phyloP scores from a whole-genome alignment of 306 rosid genomes.

The Medicago truncatula region DNA sequence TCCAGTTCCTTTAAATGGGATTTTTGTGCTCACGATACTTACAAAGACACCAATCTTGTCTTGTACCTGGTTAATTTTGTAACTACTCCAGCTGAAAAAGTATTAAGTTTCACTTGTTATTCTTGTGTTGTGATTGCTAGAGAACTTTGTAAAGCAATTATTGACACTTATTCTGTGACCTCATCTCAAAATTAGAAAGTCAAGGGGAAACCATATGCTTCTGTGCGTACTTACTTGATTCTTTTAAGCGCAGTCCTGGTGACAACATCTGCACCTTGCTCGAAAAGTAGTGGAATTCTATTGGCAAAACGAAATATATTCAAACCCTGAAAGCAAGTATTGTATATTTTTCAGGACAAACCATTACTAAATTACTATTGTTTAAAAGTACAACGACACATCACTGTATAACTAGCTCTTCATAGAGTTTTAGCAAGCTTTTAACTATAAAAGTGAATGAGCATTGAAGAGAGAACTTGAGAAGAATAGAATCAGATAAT shows the following conservation, averaged over 20 bases:
- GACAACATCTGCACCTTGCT: conserved; percentile 99
- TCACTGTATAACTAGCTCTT: conserved; percentile 38
- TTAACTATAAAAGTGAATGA: not conserved
- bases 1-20: conserved; percentile 97
- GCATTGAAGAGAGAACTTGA: conserved; percentile 17
- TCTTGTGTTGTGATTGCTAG: conserved; percentile 12
- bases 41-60: conserved; percentile 94
- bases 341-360: conserved; percentile 29
- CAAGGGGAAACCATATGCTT: conserved; percentile 22
- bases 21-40: conserved; percentile 95
- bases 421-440: conserved; percentile 26
- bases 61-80: conserved; percentile 95
- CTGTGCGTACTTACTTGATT: conserved; percentile 67
- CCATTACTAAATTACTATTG: conserved; percentile 15
- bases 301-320: conserved; percentile 96
- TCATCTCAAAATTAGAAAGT: conserved; percentile 5
- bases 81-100: conserved; percentile 78
- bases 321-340: conserved; percentile 71
- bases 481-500: not conserved
- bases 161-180: conserved; percentile 6
- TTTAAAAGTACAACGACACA: conserved; percentile 36
- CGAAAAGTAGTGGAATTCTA: conserved; percentile 98
- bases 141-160: conserved; percentile 34
- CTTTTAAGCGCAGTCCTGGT: conserved; percentile 94
- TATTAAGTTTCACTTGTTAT: conserved; percentile 26